These are phyloP conservation scores for Botrytis medusae DNA, from an alignment of 2,329 filamentous ascomycete species.

Conservation along the genomic window DNA sequence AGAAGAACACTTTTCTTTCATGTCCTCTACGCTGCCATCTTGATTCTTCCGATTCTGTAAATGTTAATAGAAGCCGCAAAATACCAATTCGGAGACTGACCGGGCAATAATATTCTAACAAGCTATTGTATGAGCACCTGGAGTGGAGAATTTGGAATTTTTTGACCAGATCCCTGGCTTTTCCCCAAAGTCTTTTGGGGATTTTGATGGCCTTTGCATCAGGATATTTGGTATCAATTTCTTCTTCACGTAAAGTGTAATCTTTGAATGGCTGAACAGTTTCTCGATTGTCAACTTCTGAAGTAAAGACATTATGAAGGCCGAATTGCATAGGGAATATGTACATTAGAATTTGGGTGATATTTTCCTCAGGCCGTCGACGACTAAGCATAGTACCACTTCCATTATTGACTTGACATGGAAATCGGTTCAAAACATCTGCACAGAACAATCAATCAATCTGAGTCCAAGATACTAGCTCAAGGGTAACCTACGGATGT, in stretches of 20 bases:
- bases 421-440: constrained; percentile 80
- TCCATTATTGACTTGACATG: constrained; percentile 31
- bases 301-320: constrained; percentile 90
- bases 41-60: constrained; percentile 22
- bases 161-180: constrained; percentile 57
- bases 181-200: constrained; percentile 69
- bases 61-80: constrained; percentile 18
- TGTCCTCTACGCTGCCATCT: background rate
- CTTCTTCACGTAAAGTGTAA: constrained; percentile 81
- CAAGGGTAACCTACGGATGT: constrained; percentile 66
- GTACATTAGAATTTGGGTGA: constrained; percentile 79
- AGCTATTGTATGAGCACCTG: constrained; percentile 74
- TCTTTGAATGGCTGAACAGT: constrained; percentile 77
- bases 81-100: constrained; percentile 30
- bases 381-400: background rate
- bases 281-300: constrained; percentile 59
- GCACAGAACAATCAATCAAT: constrained; percentile 27
- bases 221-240: constrained; percentile 54
- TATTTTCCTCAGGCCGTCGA: constrained; percentile 45
- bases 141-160: constrained; percentile 69
- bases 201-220: constrained; percentile 41
- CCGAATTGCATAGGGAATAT: constrained; percentile 90
- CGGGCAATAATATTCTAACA: constrained; percentile 82
- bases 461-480: constrained; percentile 26
- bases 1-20: constrained; percentile 28